Conservation (phyloP, 345 rosid genomes). For the Diplotaxis tenuifolia region DNA sequence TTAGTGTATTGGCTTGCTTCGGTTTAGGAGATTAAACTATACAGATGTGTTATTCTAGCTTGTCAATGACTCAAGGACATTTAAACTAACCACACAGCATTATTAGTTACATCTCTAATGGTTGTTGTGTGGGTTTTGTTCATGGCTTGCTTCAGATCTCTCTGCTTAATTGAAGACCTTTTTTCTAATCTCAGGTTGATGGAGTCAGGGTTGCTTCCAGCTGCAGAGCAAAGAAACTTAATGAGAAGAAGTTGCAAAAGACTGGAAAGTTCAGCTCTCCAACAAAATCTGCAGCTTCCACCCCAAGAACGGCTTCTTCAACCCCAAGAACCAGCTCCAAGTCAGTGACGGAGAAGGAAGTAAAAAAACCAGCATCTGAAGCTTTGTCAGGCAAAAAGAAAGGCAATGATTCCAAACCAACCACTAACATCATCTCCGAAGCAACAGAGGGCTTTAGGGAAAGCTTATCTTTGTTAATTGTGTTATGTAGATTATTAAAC, state of each 20-base stretch:
- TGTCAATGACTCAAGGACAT: too few relatives aligned
- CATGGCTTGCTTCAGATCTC: not conserved
- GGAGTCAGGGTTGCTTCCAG: constrained; percentile 88
- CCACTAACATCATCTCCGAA: too few relatives aligned
- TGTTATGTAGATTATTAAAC: too few relatives aligned
- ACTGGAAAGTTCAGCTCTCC: constrained; percentile 46
- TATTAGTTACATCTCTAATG: not conserved
- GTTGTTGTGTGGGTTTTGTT: not conserved
- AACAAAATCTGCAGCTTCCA: too few relatives aligned
- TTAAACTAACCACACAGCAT: not conserved
- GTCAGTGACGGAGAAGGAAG: too few relatives aligned
- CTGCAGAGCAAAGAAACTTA: constrained; percentile 63
- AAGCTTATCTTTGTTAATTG: too few relatives aligned
- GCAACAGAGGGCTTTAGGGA: too few relatives aligned
- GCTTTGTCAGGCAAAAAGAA: constrained; percentile 49
- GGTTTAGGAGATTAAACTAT: too few relatives aligned
- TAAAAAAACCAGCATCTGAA: constrained; percentile 26
- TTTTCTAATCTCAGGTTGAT: constrained; percentile 64
- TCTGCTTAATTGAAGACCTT: not conserved
- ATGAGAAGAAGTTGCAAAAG: constrained; percentile 63
- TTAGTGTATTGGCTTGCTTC: too few relatives aligned
- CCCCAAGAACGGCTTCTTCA: too few relatives aligned
- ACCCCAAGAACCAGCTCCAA: too few relatives aligned
- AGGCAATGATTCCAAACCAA: constrained; percentile 43
- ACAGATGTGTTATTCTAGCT: too few relatives aligned